Percentiles rank a stretch among this genome's conserved stretches.
These are phyloP conservation scores for Phaeomoniella chlamydospora DNA, from an alignment of 2,329 filamentous ascomycete species.

Conservation along the genomic window DNA sequence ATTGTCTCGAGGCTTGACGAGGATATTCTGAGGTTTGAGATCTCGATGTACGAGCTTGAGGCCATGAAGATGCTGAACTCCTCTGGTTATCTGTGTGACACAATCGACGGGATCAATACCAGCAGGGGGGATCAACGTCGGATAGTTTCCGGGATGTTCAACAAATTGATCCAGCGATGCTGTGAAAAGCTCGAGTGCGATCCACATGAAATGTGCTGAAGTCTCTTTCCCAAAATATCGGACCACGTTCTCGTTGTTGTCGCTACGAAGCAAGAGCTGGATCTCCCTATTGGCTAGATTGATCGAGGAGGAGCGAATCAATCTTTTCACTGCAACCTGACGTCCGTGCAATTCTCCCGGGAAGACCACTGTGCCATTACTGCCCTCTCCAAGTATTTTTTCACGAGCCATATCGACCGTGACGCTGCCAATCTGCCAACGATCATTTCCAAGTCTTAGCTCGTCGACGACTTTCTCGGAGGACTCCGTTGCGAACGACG, in stretches of 20 bases:
- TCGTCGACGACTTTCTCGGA: conserved; percentile 38
- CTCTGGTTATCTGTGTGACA: conserved; percentile 77
- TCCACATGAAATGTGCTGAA: conserved; percentile 84
- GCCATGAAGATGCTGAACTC: conserved; percentile 76
- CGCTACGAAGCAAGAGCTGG: conserved; percentile 75
- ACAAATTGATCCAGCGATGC: conserved; percentile 87
- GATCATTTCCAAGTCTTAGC: conserved; percentile 41
- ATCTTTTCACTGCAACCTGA: conserved; percentile 88
- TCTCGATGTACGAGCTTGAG: conserved; percentile 94
- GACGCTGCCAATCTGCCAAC: conserved; percentile 48
- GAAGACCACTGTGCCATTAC: conserved; percentile 94
- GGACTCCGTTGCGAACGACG: conserved; percentile 48
- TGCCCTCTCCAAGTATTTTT: conserved; percentile 51
- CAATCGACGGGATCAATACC: conserved; percentile 59
- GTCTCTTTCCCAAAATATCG: conserved; percentile 89
- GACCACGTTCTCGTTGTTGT: conserved; percentile 92
- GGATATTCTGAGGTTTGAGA: conserved; percentile 93
- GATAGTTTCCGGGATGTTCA: conserved; percentile 55
- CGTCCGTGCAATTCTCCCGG: conserved; percentile 87
- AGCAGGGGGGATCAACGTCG: conserved; percentile 55
- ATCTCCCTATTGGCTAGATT: conserved; percentile 94
- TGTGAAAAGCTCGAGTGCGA: conserved; percentile 85
- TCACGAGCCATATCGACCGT: conserved; percentile 28
- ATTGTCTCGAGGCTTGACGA: conserved; percentile 46
- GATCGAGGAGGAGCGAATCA: conserved; percentile 80